Base-by-base conservation (phyloP, 139 green algal species). In the Closterium sp. region DNA sequence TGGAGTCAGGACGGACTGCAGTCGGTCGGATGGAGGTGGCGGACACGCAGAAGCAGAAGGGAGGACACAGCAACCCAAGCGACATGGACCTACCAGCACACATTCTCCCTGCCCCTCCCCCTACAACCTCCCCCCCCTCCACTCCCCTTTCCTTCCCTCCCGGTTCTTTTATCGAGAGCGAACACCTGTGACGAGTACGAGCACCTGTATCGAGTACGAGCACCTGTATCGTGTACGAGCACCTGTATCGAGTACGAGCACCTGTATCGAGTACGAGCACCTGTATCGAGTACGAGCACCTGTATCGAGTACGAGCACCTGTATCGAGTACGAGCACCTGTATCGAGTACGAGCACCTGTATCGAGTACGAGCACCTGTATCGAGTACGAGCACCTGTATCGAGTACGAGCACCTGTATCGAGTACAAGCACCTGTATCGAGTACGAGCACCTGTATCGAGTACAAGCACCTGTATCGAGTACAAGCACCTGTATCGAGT, bases 381-480 rank as follows among this genome's bases (percentile, higher is more conserved):
- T 93, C 90, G 33, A 93, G 90, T 16, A 93, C 90, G 35, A 92
- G 23, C 10, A 93, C n/a, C n/a, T n/a, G n/a, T n/a, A n/a, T 93
- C 90, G 33, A 93, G 90, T 16, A 93, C 90, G 35, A 92, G 23
- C 10, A 93, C n/a, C n/a, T n/a, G n/a, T n/a, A n/a, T n/a, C n/a
- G n/a, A n/a, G n/a, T n/a, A n/a, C n/a, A n/a, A n/a, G n/a, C n/a
- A n/a, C n/a, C n/a, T n/a, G n/a, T n/a, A n/a, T 93, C 90, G 33
- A 93, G 90, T 16, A 93, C 90, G 35, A 92, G 23, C 10, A 93
- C n/a, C n/a, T n/a, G n/a, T n/a, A n/a, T 93, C 90, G 33, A 93
- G 90, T 16, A 93, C 90, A 23, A 92, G 23, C 10, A 93, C n/a
- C n/a, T n/a, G n/a, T n/a, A n/a, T n/a, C n/a, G n/a, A n/a, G n/a